Evolutionary conservation across 2,329 filamentous ascomycete species (phyloP), one percentile per base, ranked within the genome.

Genomic region (Aspergillus pseudoglaucus): DNA sequence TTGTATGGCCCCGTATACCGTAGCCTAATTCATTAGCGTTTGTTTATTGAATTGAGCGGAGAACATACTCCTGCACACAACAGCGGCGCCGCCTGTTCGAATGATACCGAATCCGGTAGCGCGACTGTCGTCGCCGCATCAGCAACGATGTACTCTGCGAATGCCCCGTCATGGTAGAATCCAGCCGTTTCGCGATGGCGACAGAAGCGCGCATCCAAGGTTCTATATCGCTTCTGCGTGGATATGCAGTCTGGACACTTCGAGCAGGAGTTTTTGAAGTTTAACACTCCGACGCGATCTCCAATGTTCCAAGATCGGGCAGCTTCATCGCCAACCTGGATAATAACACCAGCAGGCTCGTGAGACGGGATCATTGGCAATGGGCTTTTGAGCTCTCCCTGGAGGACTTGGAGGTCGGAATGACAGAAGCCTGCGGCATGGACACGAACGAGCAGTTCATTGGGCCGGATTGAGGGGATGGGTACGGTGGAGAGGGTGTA

Each of bases 11-110:
- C 43, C 46, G 43, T 46, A 53, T 4, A 51, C 46, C 3, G 48
- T 53, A 8, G 51, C 51, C 51, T 48, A 22, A 12, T 15, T 2
- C 15, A 22, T 30, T 18, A n/a, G 18, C 22, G 17, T 17, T 17
- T 17, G 3, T 7, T 7, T 6, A 14, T 17, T n/a, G 3, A 43
- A 23, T 15, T 15, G 15, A 2, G 2, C 2, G 12, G 8, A 45
- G 9, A 4, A 32, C 47, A 14, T 45, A 52, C 52, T n/a, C 52
- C 52, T 3, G 49, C 52, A 43, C 52, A 53, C 35, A 52, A 42
- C 33, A 53, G 27, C 35, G 52, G 52, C 10, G 52, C 52, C 2
- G 43, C 49, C 17, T 53, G 52, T n/a, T 46, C 47, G 43, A 53
- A 53, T 27, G 43, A 43, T 12, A 53, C 10, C 14, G 37, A 45